These are phyloP conservation scores for Phytophthora kernoviae DNA, from an alignment of 352 stramenopile species.

Conservation along the genomic window DNA sequence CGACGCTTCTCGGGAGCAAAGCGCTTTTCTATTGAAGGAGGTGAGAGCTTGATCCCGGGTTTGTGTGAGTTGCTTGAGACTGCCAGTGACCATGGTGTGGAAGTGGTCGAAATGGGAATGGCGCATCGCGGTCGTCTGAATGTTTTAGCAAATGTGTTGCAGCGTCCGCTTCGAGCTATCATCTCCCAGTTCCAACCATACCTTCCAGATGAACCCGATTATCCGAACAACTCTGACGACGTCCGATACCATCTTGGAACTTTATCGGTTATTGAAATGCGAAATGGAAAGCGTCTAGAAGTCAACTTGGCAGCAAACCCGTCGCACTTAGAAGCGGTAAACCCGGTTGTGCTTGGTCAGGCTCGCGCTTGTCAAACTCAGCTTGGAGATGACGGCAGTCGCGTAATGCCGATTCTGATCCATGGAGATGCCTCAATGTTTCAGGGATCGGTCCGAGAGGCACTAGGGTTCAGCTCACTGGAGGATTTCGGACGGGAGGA, in stretches of 20 bases:
- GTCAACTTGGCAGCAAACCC: slow-evolving; percentile 96
- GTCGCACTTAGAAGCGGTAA: slow-evolving; percentile 99
- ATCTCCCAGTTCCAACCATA: slow-evolving; percentile 89
- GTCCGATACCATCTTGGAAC: slow-evolving; percentile 90
- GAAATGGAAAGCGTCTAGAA: slow-evolving; percentile 64
- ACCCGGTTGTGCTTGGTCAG: slow-evolving; percentile 97
- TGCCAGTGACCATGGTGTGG: slow-evolving; percentile 94
- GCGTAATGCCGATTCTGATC: slow-evolving; percentile 96
- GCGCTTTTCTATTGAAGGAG: slow-evolving; percentile 98
- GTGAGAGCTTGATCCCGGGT: slow-evolving; percentile 95
- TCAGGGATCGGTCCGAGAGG: slow-evolving; percentile 83
- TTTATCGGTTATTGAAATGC: slow-evolving; percentile 72
- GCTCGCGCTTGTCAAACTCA: slow-evolving; percentile 93
- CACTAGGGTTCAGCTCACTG: slow-evolving; percentile 88
- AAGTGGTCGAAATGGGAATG: slow-evolving; percentile 99
- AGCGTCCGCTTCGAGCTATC: slow-evolving; percentile 96
- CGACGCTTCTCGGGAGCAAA: slow-evolving; percentile 95
- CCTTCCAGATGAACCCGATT: slow-evolving; percentile 82
- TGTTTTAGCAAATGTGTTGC: slow-evolving; percentile 98
- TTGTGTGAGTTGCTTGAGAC: slow-evolving; percentile 96
- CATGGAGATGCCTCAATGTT: slow-evolving; percentile 97
- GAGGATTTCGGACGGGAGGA: slow-evolving; percentile 96
- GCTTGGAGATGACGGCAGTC: slow-evolving; percentile 78
- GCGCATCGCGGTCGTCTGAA: slow-evolving; percentile 98
- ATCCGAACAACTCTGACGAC: slow-evolving; percentile 90